A percentile compares a stretch with the other conserved stretches of the same genome.
These are phyloP conservation scores for Tetracladium marchalianum DNA, from an alignment of 495 filamentous ascomycete genomes.

Conservation along the genomic window DNA sequence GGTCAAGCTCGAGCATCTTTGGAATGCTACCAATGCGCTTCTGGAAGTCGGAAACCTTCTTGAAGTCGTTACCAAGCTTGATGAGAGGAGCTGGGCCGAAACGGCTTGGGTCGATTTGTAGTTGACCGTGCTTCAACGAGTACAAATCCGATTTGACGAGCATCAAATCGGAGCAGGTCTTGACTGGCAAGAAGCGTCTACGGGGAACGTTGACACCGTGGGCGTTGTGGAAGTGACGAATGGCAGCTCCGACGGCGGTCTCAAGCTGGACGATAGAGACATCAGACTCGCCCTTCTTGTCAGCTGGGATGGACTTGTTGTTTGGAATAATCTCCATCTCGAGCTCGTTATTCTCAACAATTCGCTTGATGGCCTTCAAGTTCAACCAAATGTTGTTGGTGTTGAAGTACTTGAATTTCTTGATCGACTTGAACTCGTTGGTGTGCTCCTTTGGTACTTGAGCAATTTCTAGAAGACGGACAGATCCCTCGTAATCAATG, in stretches of 20 bases:
- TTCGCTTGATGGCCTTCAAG: slow-evolving; percentile 92
- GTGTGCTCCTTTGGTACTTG: slow-evolving; percentile 99
- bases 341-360: slow-evolving; percentile 96
- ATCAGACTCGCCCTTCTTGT: slow-evolving; percentile 99
- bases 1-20: slow-evolving; percentile 95
- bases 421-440: slow-evolving; percentile 99
- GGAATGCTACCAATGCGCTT: slow-evolving; percentile 93
- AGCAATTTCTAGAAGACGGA: slow-evolving; percentile 93
- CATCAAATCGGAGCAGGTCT: slow-evolving; percentile 99
- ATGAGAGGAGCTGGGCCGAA: slow-evolving; percentile 98
- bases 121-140: slow-evolving; percentile 97
- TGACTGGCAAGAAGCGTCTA: slow-evolving; percentile 96
- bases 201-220: slow-evolving; percentile 99
- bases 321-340: slow-evolving; percentile 99
- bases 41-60: slow-evolving; percentile 99
- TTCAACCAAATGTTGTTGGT: slow-evolving; percentile 99
- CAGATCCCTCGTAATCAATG: slow-evolving; percentile 96
- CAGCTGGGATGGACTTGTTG: slow-evolving; percentile 93
- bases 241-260: slow-evolving; percentile 95
- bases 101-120: slow-evolving; percentile 88
- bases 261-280: slow-evolving; percentile 96
- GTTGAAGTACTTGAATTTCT: slow-evolving; percentile 99
- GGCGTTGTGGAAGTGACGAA: slow-evolving; percentile 96
- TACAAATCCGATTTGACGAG: slow-evolving; percentile 99
- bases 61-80: slow-evolving; percentile 98